Conservation (phyloP, 2,329 filamentous ascomycete species). For the Colletotrichum trifolii region DNA sequence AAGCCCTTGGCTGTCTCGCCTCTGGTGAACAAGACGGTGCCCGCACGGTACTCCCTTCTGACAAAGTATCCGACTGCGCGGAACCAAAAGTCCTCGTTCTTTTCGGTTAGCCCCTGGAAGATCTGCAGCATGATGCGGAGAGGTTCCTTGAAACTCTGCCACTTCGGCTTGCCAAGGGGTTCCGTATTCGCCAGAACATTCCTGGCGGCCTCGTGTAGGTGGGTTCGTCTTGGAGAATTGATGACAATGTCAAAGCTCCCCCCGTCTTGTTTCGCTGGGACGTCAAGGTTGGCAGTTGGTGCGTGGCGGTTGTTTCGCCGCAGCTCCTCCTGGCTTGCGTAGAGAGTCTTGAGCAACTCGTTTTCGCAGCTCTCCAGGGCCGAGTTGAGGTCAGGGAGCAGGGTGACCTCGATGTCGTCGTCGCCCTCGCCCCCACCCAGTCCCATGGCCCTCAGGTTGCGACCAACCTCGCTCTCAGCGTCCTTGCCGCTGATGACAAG, state of each 20-base stretch:
- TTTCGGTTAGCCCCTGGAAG: conserved; percentile 87
- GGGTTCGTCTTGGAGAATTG: conserved; percentile 83
- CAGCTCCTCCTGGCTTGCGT: conserved; percentile 74
- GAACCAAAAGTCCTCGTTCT: conserved; percentile 97
- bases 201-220: conserved; percentile 82
- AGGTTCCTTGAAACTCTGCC: conserved; percentile 89
- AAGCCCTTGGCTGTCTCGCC: conserved; percentile 85
- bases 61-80: conserved; percentile 80
- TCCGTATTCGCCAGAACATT: conserved; percentile 78
- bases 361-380: conserved; percentile 96
- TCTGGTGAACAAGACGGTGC: conserved; percentile 79
- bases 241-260: conserved; percentile 60
- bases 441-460: conserved; percentile 84
- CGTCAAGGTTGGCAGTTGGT: conserved; percentile 58
- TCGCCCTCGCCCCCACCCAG: conserved; percentile 78
- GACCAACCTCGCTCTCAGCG: conserved; percentile 78
- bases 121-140: conserved; percentile 92
- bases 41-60: conserved; percentile 73
- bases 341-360: conserved; percentile 85
- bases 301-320: conserved; percentile 55
- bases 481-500: conserved; percentile 87
- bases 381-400: conserved; percentile 91
- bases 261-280: conserved; percentile 53
- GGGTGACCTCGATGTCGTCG: conserved; percentile 77
- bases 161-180: conserved; percentile 70